Conservation (phyloP, 257 asterid genomes). For the Nicotiana undulata region DNA sequence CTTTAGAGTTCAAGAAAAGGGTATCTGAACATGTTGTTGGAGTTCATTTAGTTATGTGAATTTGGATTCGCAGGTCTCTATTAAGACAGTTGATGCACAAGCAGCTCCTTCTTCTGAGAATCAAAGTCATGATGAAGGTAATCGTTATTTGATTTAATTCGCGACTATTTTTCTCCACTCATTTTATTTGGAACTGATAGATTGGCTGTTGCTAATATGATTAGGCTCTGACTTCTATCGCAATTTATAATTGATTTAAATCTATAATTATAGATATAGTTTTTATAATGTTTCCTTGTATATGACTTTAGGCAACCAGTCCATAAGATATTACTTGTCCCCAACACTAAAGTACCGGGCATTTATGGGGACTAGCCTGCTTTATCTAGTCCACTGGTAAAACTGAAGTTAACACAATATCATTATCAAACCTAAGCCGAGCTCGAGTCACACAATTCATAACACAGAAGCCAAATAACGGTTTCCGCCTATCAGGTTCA, state of each 20-base stretch:
- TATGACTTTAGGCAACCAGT: neutral
- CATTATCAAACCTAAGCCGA: neutral
- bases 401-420: neutral
- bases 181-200: neutral
- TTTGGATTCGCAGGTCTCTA: slow-evolving; percentile 18
- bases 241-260: neutral
- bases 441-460: neutral
- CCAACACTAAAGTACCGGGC: no score
- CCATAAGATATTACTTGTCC: neutral
- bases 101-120: slow-evolving; percentile 21
- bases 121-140: slow-evolving; percentile 15
- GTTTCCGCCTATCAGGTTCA: neutral
- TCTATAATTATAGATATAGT: neutral
- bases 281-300: neutral
- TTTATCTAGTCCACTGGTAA: neutral
- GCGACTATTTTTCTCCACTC: neutral
- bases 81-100: slow-evolving; percentile 23
- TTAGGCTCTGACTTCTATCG: neutral
- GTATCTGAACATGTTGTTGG: neutral
- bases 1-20: neutral
- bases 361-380: no score
- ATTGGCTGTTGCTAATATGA: neutral
- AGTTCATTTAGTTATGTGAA: neutral
- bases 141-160: neutral
- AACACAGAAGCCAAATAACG: neutral